Conservation (phyloP, 805 yeast species). For the Candida pseudoglaebosa region DNA sequence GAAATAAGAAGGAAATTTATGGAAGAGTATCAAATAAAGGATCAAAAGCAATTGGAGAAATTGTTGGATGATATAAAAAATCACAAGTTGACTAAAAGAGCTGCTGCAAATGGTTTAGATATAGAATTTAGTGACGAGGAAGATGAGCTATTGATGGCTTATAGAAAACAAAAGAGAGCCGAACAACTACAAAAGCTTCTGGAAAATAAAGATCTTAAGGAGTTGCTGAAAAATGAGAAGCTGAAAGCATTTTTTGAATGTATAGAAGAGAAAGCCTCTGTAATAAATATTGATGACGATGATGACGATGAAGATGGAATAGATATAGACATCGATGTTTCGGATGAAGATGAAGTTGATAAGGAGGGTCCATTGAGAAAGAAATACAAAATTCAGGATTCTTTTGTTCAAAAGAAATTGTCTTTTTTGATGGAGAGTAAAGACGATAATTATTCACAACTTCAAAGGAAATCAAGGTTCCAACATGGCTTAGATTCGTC, state of each 20-base stretch:
- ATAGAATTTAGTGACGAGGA: conserved; percentile 74
- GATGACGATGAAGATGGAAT: conserved; percentile 21
- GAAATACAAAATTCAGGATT: conserved; percentile 42
- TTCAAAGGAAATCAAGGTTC: conserved; percentile 25
- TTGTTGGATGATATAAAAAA: conserved; percentile 68
- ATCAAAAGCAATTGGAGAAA: conserved; percentile 59
- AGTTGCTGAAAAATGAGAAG: conserved; percentile 48
- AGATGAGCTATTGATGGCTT: conserved; percentile 52
- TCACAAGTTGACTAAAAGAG: conserved; percentile 62
- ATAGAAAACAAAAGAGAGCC: conserved; percentile 37
- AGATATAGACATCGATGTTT: conserved; percentile 16
- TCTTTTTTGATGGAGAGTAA: conserved; percentile 44
- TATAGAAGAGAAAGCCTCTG: conserved; percentile 45
- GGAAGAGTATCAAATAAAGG: conserved; percentile 58
- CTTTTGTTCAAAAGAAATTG: conserved; percentile 52
- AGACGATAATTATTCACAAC: conserved; percentile 31
- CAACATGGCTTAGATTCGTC: conserved; percentile 35
- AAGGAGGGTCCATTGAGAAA: conserved; percentile 25
- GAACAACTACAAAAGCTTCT: conserved; percentile 48
- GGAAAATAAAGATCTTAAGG: conserved; percentile 41
- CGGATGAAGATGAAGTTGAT: conserved; percentile 15
- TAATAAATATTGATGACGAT: conserved; percentile 23
- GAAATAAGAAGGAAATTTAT: conserved; percentile 55
- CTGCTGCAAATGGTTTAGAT: conserved; percentile 49
- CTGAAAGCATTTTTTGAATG: conserved; percentile 66